Evolutionary conservation across 805 yeast genomes (phyloP), one percentile per base, ranked within the genome.

Genomic region (Lachancea meyersii): DNA sequence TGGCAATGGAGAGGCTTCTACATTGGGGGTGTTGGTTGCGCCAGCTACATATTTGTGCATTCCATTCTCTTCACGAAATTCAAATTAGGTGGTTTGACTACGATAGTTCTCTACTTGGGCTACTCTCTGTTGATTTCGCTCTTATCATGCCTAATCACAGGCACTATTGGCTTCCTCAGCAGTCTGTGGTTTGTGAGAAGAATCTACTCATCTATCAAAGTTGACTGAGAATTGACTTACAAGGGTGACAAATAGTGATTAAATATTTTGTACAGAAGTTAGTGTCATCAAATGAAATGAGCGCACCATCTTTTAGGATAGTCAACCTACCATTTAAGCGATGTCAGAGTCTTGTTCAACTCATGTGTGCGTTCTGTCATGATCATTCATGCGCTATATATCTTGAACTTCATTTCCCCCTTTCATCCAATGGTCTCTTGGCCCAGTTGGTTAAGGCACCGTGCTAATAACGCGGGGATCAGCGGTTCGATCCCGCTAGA

Each of bases 1-100:
- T 93, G 98, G 98, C 97, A 91, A 60, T 93, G 98, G 98, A 80
- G 89, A 63, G 78, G 95, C 3, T 77, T 83, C 55, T 76, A 87
- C 46, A 86, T 95, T 21, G 97, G 96, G 33, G 93, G 96, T 30
- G 79, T 91, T 54, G 94, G 97, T 24, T 82, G 95, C 61, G 75
- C 95, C 0, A 52, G 82, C 41, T 93, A 91, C 61, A 82, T 89
- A 32, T 86, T 88, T 65, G 52, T 86, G 38, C 96, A 93, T 64
- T 80, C 97, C 2, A 68, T 88, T 46, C 69, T 83, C 51, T 74
- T 91, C 55, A 75, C 87, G 19, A 79, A 76, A 48, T 80, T 84
- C 47, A 73, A 72, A 46, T 68, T 89, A 38, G 84, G 80, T 33
- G 94, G 88, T 4, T 70, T 85, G 44, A 73, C 84, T 3, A 86